A percentile compares a stretch with the other conserved stretches of the same genome.
These are phyloP conservation scores for Trichoderma asperellum DNA, from an alignment of 2,329 filamentous ascomycete species.

Conservation along the genomic window DNA sequence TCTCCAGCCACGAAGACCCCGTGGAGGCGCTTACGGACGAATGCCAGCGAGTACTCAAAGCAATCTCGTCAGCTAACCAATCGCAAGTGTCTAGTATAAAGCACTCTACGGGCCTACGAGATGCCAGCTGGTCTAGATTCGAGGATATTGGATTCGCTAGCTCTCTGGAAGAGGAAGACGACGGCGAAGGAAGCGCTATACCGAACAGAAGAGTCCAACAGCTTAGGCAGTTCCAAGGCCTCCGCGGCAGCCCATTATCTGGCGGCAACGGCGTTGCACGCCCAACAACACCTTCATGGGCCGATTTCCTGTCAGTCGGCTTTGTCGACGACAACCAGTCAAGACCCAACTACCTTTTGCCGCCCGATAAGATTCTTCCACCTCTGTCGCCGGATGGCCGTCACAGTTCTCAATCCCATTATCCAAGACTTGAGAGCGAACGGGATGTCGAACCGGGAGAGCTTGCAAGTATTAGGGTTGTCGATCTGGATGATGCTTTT, in stretches of 20 bases:
- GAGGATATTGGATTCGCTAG: slow-evolving; percentile 91
- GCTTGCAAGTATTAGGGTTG: slow-evolving; percentile 83
- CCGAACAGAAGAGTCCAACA: slow-evolving; percentile 44
- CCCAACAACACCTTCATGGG: slow-evolving; percentile 96
- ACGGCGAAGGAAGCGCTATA: slow-evolving; percentile 60
- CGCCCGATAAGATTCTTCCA: slow-evolving; percentile 87
- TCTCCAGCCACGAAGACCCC: slow-evolving; percentile 87
- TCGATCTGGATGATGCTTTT: slow-evolving; percentile 92
- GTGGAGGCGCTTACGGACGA: slow-evolving; percentile 88
- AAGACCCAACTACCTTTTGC: slow-evolving; percentile 73
- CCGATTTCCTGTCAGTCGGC: slow-evolving; percentile 92
- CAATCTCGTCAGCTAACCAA: slow-evolving; percentile 87
- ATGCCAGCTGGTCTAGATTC: slow-evolving; percentile 95
- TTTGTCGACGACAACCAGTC: slow-evolving; percentile 79
- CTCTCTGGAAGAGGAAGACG: slow-evolving; percentile 70
- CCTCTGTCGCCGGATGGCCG: slow-evolving; percentile 70
- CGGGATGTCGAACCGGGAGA: slow-evolving; percentile 82
- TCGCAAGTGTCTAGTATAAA: slow-evolving; percentile 73
- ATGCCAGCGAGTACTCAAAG: slow-evolving; percentile 85
- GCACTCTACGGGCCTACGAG: slow-evolving; percentile 72
- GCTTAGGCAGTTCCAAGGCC: slow-evolving; percentile 43
- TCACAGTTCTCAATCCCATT: slow-evolving; percentile 84
- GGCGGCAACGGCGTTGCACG: slow-evolving; percentile 68
- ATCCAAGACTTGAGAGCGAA: slow-evolving; percentile 70
- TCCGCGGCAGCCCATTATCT: slow-evolving; percentile 70